These are phyloP conservation scores for Eucalyptus cladocalyx DNA, from an alignment of 345 rosid genomes.

Conservation along the genomic window DNA sequence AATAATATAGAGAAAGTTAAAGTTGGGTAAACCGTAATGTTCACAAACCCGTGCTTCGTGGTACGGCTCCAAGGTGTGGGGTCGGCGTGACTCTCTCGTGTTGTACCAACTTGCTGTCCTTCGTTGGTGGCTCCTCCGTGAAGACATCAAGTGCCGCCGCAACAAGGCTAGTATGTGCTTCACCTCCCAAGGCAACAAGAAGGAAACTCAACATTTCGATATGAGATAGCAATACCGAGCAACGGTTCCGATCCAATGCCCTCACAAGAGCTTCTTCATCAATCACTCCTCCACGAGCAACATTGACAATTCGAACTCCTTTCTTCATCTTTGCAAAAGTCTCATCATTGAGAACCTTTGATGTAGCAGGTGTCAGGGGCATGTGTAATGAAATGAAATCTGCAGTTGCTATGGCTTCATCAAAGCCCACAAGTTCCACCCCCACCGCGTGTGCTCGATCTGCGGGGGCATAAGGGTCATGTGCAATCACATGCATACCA, in stretches of 20 bases:
- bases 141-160: constrained; percentile 84
- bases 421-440: constrained; percentile 71
- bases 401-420: constrained; percentile 62
- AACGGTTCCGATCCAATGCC: constrained; percentile 73
- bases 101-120: constrained; percentile 63
- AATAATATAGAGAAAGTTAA: background rate
- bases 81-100: constrained; percentile 78
- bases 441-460: constrained; percentile 87
- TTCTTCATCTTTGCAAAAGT: constrained; percentile 88
- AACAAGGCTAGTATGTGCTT: background rate
- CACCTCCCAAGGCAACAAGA: background rate
- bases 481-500: constrained; percentile 84
- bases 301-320: constrained; percentile 77
- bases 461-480: constrained; percentile 86
- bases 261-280: constrained; percentile 86
- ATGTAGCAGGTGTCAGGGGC: constrained; percentile 76
- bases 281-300: constrained; percentile 90
- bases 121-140: constrained; percentile 66
- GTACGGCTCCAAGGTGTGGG: constrained; percentile 94
- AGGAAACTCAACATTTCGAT: background rate
- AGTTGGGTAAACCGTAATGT: background rate
- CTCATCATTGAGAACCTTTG: constrained; percentile 65
- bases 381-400: constrained; percentile 85
- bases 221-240: constrained; percentile 30
- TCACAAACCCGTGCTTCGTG: constrained; percentile 70